Percentiles rank a stretch among this genome's conserved stretches.
These are phyloP conservation scores for Apiospora hydei DNA, from an alignment of 2,329 filamentous ascomycete species.

Conservation along the genomic window DNA sequence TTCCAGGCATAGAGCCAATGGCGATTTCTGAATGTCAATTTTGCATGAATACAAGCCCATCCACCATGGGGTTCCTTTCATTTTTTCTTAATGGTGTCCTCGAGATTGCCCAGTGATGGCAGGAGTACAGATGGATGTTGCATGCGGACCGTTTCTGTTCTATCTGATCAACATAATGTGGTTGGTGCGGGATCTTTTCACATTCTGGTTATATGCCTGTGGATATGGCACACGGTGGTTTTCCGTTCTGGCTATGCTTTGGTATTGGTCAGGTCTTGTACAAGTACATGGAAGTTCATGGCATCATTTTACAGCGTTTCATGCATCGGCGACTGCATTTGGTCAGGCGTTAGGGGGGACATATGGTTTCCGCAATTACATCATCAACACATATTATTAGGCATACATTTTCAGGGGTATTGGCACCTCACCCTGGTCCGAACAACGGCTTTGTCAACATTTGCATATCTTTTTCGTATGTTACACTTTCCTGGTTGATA, in stretches of 20 bases:
- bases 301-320: constrained; percentile 7
- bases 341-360: background rate
- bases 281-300: background rate
- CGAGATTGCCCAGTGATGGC: background rate
- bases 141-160: background rate
- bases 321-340: constrained; percentile 12
- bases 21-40: background rate
- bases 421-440: background rate
- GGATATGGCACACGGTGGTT: background rate
- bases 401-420: background rate
- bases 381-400: background rate
- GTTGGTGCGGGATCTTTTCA: background rate
- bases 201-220: background rate
- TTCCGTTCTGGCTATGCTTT: background rate
- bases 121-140: background rate
- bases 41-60: background rate
- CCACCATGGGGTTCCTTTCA: background rate
- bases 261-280: background rate
- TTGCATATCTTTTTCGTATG: background rate
- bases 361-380: background rate
- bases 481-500: background rate
- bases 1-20: background rate
- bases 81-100: background rate
- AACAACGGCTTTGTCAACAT: background rate
- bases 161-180: background rate